These are phyloP conservation scores for Lactarius akahatsu DNA, from an alignment of 768 basidiomycete species.

Conservation along the genomic window DNA sequence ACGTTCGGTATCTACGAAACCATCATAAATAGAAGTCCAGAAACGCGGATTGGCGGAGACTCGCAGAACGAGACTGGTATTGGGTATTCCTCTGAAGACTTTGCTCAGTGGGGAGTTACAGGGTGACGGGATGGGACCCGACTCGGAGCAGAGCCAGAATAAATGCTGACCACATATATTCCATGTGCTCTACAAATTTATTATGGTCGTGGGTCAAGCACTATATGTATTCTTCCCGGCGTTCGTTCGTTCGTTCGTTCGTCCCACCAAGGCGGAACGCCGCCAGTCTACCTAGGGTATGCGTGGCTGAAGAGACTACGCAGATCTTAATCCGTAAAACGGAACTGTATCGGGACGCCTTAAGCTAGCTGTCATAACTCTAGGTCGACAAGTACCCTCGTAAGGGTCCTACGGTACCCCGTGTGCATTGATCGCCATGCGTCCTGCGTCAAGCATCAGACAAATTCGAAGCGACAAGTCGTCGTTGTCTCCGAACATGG, in stretches of 20 bases:
- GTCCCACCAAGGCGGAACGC: background rate
- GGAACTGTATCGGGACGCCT: no score
- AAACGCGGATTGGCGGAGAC: background rate
- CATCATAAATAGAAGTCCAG: background rate
- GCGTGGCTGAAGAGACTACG: background rate
- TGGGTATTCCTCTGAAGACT: background rate
- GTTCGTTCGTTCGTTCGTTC: background rate
- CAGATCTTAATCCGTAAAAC: background rate
- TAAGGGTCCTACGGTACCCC: no score
- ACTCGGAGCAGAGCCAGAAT: no score
- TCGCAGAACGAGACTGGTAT: background rate
- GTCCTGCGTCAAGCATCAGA: no score
- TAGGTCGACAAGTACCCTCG: no score
- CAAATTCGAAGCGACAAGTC: no score
- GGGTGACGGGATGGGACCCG: no score
- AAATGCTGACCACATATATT: background rate
- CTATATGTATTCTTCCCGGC: background rate
- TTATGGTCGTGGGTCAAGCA: no score
- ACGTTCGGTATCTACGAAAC: background rate
- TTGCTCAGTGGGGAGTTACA: background rate
- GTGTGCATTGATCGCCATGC: no score
- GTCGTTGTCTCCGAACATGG: no score
- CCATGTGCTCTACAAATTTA: background rate
- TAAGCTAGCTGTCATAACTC: background rate
- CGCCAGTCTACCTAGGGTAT: background rate